Conservation (phyloP, 768 basidiomycete species). For the Leccinum variicolor region DNA sequence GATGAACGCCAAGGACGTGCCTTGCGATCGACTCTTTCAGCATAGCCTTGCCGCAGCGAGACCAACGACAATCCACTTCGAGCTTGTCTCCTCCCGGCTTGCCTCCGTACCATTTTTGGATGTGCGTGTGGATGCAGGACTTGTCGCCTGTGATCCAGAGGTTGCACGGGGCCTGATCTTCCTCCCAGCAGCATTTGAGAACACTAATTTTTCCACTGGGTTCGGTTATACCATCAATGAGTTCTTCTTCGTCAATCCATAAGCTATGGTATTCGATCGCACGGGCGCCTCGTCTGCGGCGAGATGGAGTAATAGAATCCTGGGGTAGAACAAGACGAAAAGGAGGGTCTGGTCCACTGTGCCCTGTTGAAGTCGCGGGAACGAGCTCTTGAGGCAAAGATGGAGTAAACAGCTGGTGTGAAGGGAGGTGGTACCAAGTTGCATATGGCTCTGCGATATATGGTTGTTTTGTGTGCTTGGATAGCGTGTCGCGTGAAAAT, state of each 20-base stretch:
- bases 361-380: no score
- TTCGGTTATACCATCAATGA: not conserved
- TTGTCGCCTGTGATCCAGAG: slow-evolving; percentile 17
- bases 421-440: no score
- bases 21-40: slow-evolving; percentile 22
- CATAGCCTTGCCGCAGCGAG: slow-evolving; percentile 14
- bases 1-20: slow-evolving; percentile 14
- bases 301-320: not conserved
- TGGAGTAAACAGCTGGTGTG: no score
- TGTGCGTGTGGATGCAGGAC: slow-evolving; percentile 12
- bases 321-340: no score
- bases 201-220: slow-evolving; percentile 3
- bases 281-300: not conserved
- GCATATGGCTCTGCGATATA: no score
- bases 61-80: slow-evolving; percentile 8
- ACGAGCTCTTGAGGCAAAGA: no score
- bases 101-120: slow-evolving; percentile 18
- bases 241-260: slow-evolving; percentile 14
- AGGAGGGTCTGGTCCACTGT: no score
- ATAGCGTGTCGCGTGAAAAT: no score
- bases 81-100: slow-evolving; percentile 9
- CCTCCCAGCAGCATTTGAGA: slow-evolving; percentile 12
- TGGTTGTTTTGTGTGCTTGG: no score
- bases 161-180: slow-evolving; percentile 2
- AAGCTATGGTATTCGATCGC: slow-evolving; percentile 7